Percentiles rank a stretch among this genome's conserved stretches.
Evolutionary conservation across 305 asterid genomes (phyloP).

Genomic region (Fraxinus sp.): DNA sequence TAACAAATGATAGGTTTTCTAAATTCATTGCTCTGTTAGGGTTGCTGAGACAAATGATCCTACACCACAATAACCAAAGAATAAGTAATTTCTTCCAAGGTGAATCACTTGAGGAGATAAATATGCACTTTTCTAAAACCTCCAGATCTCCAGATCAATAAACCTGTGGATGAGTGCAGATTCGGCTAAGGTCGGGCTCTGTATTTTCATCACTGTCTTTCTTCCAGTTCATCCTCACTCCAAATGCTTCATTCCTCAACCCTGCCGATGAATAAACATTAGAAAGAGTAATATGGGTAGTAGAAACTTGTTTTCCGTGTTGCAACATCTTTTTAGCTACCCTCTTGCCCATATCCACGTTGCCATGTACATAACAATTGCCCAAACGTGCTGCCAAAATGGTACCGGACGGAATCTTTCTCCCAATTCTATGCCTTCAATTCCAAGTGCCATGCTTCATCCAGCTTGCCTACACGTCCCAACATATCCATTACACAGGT

Average conservation of each 20-base stretch:
- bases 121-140: not conserved
- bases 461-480: slow-evolving; percentile 46
- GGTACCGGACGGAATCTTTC: slow-evolving; percentile 6
- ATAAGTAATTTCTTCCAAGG: not conserved
- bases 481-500: slow-evolving; percentile 43
- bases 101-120: not conserved
- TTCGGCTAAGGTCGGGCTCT: slow-evolving; percentile 40
- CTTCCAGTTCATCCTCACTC: slow-evolving; percentile 33
- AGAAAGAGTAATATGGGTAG: slow-evolving; percentile 28
- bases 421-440: slow-evolving; percentile 15
- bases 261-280: slow-evolving; percentile 42
- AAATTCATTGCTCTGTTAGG: not conserved
- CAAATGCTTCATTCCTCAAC: slow-evolving; percentile 46
- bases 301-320: slow-evolving; percentile 18
- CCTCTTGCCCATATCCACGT: slow-evolving; percentile 33
- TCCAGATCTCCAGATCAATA: slow-evolving; percentile 3
- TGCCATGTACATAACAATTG: slow-evolving; percentile 36
- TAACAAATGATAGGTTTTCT: not conserved
- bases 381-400: slow-evolving; percentile 46
- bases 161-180: slow-evolving; percentile 18
- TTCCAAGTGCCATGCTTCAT: slow-evolving; percentile 40
- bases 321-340: slow-evolving; percentile 31
- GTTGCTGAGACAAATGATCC: not conserved
- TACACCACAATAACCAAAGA: not conserved
- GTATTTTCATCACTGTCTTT: slow-evolving; percentile 22